Conservation (phyloP, 1,139 yeast genomes). For the Zygoascus sp. region DNA sequence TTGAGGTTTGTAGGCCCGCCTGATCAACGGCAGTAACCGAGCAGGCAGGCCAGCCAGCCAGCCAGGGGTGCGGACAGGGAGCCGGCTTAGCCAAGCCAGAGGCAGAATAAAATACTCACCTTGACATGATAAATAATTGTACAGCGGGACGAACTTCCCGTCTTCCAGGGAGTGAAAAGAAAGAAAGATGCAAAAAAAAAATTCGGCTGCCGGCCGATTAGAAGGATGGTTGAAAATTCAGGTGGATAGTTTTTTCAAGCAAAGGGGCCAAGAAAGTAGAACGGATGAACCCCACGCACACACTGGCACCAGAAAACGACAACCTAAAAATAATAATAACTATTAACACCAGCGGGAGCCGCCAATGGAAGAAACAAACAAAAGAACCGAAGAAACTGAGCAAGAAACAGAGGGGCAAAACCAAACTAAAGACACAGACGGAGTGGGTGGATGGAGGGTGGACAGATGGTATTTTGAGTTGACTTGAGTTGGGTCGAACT, state of each 20-base stretch:
- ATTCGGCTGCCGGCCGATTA: neutral
- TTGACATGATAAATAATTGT: conserved; percentile 1
- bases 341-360: neutral
- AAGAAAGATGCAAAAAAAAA: neutral
- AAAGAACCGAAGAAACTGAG: neutral
- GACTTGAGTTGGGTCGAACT: neutral
- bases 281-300: conserved; percentile 1
- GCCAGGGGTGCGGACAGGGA: too few relatives aligned
- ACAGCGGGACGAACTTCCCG: neutral
- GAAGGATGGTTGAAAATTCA: neutral
- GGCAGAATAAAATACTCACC: neutral
- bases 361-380: neutral
- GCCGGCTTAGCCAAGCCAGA: neutral
- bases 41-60: too few relatives aligned
- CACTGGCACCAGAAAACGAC: too few relatives aligned
- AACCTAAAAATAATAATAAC: too few relatives aligned
- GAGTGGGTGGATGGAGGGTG: neutral
- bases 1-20: too few relatives aligned
- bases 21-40: too few relatives aligned
- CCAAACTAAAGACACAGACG: neutral
- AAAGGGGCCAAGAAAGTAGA: neutral
- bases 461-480: neutral
- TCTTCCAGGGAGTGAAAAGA: neutral
- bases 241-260: neutral
- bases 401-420: neutral